Evolutionary conservation across 2,329 filamentous ascomycete species (phyloP), one percentile per base, ranked within the genome.

Genomic region (Hirsutella rhossiliensis): DNA sequence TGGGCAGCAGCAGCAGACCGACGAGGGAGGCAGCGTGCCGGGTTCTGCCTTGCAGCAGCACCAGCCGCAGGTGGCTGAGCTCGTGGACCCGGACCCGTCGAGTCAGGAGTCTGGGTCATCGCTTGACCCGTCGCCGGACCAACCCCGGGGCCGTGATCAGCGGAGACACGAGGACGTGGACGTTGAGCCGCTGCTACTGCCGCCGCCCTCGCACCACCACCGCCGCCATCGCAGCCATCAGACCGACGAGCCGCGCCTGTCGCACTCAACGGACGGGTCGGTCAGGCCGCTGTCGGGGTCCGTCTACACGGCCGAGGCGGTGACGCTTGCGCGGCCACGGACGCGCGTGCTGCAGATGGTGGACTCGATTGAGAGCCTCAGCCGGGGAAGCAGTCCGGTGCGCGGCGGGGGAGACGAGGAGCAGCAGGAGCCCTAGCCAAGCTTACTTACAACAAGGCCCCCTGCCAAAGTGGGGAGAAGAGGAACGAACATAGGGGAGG

Each of bases 331-430:
- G 50, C 57, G 58, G 46, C 64, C 69, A 11, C 56, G 62, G 50
- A 69, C 68, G 13, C 57, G 66, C 31, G 75, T 79, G 27, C 55
- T 75, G 40, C 64, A 67, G 39, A 76, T 79, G 72, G 73, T 79
- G 34, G 66, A 78, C 52, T 68, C 61, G 46, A 66, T 78, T 47
- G 75, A 79, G 64, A 65, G 57, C 30, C 56, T 59, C 43, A 73
- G 67, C 48, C 60, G 64, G 37, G 63, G 65, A 20, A 56, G 51
- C 5, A 75, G 70, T 47, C 61, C 68, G 19, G 13, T 17, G 29
- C 29, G 43, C 13, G 36, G 20, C 38, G 11, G 38, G 29, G 40
- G 36, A 11, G 30, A 19, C 9, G 27, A 19, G 5, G 12, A 41
- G 43, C 30, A 12, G 31, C 17, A 12, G n/a, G n/a, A n/a, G 15